Evolutionary conservation across 257 asterid species (phyloP), one percentile per base, ranked within the genome.

Genomic region (Cynanchum wilfordii): DNA sequence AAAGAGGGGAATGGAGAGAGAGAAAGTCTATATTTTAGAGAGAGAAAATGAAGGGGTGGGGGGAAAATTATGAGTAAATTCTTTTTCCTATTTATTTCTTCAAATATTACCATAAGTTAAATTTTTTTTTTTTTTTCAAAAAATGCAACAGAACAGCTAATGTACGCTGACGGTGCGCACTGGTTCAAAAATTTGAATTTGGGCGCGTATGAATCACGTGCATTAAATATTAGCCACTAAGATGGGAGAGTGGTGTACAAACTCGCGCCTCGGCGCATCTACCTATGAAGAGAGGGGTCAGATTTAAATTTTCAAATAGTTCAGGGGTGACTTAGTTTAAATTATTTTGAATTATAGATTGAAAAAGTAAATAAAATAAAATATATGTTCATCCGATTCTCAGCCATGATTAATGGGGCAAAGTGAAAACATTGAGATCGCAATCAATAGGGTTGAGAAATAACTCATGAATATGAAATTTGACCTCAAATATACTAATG

Each of bases 21-120:
- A 74, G 77, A 65, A 76, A 58, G 3, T 36, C 49, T 42, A 65
- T 40, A 66, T 27, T 30, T 51, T 17, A 42, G 76, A 71, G 76
- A 79, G 85, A 82, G 77, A 65, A 66, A 75, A 78, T 76, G 84
- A 87, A 85, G 91, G 83, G 88, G 83, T 76, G 84, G 88, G 84
- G 91, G 83, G 88, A 83, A 78, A 80, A 85, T 81, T 84, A 73
- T 86, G 89, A 84, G 69, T 62, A 22, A 60, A 62, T 62, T 6
- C 19, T 25, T 62, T 29, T 62, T 5, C 15, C 30, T 2, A 7
- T 62, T 40, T 62, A n/a, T 56, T 56, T 56, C 62, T 56, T 22
- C 25, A 22, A 8, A 33, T 27, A 25, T 59, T 25, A 25, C 19
- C 8, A 38, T 12, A 4, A 27, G 27, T 0, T 45, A 11, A 22